A percentile compares a stretch with the other conserved stretches of the same genome.
Evolutionary conservation across 345 rosid species (phyloP).

Genomic region (Populus euphratica): DNA sequence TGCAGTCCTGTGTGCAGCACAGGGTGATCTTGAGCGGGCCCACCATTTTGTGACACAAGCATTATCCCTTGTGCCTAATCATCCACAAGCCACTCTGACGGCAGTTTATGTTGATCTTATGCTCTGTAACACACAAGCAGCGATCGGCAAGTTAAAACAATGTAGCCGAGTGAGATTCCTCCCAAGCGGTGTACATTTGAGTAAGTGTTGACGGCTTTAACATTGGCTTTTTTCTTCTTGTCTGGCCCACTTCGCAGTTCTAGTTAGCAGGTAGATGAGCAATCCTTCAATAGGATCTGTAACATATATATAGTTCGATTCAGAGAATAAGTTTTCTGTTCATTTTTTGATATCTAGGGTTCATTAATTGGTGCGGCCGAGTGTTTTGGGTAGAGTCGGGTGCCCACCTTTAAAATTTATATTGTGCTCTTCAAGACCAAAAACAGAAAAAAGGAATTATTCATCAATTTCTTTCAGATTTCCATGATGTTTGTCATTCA

Average conservation of each 20-base stretch:
- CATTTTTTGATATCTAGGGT: conserved; percentile 36
- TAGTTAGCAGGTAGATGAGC: conserved; percentile 48
- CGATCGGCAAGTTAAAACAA: conserved; percentile 71
- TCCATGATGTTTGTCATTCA: background rate
- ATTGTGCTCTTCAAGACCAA: conserved; percentile 28
- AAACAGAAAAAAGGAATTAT: conserved; percentile 17
- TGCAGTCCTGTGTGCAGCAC: conserved; percentile 57
- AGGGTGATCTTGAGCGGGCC: conserved; percentile 75
- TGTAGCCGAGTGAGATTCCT: conserved; percentile 67
- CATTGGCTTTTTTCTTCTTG: conserved; percentile 26
- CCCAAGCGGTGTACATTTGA: conserved; percentile 23
- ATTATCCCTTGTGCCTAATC: conserved; percentile 50
- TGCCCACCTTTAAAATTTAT: conserved; percentile 42
- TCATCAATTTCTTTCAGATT: conserved; percentile 10
- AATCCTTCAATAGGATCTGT: conserved; percentile 57
- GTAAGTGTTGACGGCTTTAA: conserved; percentile 20
- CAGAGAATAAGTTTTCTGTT: conserved; percentile 42
- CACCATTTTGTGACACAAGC: conserved; percentile 54
- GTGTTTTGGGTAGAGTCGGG: conserved; percentile 52
- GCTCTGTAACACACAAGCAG: conserved; percentile 73
- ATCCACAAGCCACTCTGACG: conserved; percentile 69
- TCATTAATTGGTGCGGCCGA: conserved; percentile 48
- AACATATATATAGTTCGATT: conserved; percentile 59
- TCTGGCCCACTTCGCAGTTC: conserved; percentile 19
- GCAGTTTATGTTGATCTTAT: conserved; percentile 72